Evolutionary conservation across 2,329 filamentous ascomycete genomes (phyloP), one percentile per base, ranked within the genome.

Genomic region (Phyllosticta citribraziliensis): DNA sequence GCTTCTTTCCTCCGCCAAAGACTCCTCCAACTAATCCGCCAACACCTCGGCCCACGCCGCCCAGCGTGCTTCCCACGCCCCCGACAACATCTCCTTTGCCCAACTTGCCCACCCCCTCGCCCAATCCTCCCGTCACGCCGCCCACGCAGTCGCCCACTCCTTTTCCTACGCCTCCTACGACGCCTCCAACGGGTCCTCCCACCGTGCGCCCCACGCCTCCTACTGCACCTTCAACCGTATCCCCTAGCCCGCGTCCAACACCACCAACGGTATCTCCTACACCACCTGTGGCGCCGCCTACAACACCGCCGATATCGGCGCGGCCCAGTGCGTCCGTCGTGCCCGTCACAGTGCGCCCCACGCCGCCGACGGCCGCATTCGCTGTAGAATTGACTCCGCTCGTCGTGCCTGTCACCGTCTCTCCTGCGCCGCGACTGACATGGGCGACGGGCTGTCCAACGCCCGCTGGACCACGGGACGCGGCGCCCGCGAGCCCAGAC

Each of bases 81-180:
- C 77, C 77, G 24, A 78, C 67, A 1, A 79, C 66, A 66, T 79
- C 74, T 0, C 77, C 77, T 55, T 73, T 75, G 0, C 76, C 76
- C 1, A 79, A 58, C 64, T 77, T 77, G 2, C 72, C 73, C 5
- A 79, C 74, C 1, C 76, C 76, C n/a, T 76, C 74, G 4, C 76
- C 77, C 2, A 79, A 56, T 2, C 77, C 77, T 3, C 72, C 69
- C 1, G 74, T 75, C 24, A 76, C 69, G 2, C 75, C 74, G 5
- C 68, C 67, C 1, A 77, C 74, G 8, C 75, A 74, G 62, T 76
- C 59, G 2, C 72, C 73, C 10, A 75, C 63, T 59, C 75, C 67
- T 67, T 63, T 64, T 3, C 72, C 72, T 14, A 74, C 70, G 2
- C 74, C 74, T 9, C 73, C 74, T 2, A 76, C 73, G 10, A 68